Evolutionary conservation across 2,329 filamentous ascomycete species (phyloP), one percentile per base, ranked within the genome.

Genomic region (Alternaria arborescens): DNA sequence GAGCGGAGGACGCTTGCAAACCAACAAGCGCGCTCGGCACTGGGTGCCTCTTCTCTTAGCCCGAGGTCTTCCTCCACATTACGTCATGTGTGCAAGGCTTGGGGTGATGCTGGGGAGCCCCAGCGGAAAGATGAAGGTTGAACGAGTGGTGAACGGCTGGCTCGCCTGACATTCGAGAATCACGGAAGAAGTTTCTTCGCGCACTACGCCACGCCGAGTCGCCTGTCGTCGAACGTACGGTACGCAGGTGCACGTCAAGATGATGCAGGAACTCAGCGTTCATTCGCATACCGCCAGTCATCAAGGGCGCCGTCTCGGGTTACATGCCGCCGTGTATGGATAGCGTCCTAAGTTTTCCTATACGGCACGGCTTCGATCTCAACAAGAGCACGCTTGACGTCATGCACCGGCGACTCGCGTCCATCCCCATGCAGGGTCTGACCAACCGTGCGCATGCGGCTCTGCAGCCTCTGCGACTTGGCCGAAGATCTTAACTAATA

Each of bases 401-500:
- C 70, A 72, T 50, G 47, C 24, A 41, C 32, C 63, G 57, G 61
- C 64, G 43, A 58, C 48, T 59, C 14, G 22, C 34, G 40, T 38
- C 34, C 52, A 50, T 61, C 28, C 60, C 20, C 55, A 67, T 71
- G 67, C 69, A 70, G 67, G 65, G 62, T 63, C 67, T 60, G 60
- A 62, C 65, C 60, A 63, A 57, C 67, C 65, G 68, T 70, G 68
- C 65, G 47, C 60, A 56, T 71, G 69, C 61, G 70, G 70, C 68
- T 72, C 69, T 71, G 67, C 70, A 71, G 60, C 67, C 66, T 72
- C 63, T 72, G 65, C 63, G 58, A 20, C 67, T 71, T 72, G 68
- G 66, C 52, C 64, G 70, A 64, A 52, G 69, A 72, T 72, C 70
- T 71, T 71, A 54, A 60, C 68, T 63, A 53, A 54, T 53, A 58